Evolutionary conservation across 2,329 filamentous ascomycete species (phyloP).

Genomic region (Arthrinium phaeospermum): DNA sequence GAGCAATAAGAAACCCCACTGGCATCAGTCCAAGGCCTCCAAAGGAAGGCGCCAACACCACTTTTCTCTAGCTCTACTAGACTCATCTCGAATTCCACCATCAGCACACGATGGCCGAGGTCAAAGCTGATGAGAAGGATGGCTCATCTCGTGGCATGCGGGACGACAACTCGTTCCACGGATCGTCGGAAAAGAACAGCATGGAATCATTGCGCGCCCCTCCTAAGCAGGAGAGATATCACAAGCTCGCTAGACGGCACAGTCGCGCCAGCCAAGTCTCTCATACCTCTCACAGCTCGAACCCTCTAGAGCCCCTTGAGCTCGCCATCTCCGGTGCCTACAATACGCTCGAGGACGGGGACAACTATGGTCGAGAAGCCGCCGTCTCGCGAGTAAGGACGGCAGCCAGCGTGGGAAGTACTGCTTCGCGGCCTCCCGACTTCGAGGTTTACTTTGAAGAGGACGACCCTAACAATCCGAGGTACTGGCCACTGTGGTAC

Average conservation of each 20-base stretch:
- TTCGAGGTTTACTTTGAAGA: conserved; percentile 78
- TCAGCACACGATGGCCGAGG: not conserved
- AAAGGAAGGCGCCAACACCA: not conserved
- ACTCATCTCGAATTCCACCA: not conserved
- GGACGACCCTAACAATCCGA: conserved; percentile 67
- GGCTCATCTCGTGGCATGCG: not conserved
- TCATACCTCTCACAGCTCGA: conserved; percentile 35
- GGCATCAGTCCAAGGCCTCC: not conserved
- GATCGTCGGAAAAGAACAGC: not conserved
- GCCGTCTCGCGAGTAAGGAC: conserved; percentile 52
- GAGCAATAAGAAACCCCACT: not conserved
- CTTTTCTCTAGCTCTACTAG: not conserved
- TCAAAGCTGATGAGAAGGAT: not conserved
- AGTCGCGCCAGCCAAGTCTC: not conserved
- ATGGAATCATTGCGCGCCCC: not conserved
- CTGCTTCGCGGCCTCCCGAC: conserved; percentile 55
- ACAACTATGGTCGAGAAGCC: conserved; percentile 45
- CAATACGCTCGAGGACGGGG: conserved; percentile 41
- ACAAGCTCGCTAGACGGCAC: not conserved
- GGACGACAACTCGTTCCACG: conserved; percentile 3
- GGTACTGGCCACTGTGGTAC: conserved; percentile 67
- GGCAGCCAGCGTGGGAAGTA: conserved; percentile 48
- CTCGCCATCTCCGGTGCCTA: conserved; percentile 31
- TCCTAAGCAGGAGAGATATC: not conserved
- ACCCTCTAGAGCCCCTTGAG: conserved; percentile 35